Percentiles rank a stretch among this genome's conserved stretches.
phyloP scores from a whole-genome alignment of 225 moss, liverwort and hornwort genomes.

The Straminergon stramineum region DNA sequence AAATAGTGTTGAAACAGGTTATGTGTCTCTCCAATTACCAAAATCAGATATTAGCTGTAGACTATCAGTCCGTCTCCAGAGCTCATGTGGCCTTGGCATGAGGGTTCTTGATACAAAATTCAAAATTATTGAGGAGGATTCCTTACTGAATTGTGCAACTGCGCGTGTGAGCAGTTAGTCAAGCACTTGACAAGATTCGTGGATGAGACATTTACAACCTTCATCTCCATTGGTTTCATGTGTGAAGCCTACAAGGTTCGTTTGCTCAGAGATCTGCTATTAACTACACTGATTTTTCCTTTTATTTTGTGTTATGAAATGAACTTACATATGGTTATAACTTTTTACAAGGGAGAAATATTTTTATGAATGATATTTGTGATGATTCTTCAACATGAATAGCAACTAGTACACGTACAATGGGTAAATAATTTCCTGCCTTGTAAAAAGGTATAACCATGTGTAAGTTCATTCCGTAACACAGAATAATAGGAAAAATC shows the following conservation, averaged over 20 bases:
- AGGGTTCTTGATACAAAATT: neutral
- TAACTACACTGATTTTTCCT: neutral
- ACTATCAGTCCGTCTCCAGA: neutral
- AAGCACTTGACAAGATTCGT: constrained; percentile 62
- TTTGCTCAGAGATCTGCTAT: neutral
- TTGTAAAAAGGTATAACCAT: neutral
- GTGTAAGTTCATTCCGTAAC: neutral
- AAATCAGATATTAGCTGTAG: too few species aligned
- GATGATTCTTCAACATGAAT: neutral
- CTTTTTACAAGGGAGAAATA: neutral
- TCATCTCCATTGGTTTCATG: constrained; percentile 71
- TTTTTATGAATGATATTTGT: neutral
- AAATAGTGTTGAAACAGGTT: neutral
- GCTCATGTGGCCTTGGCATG: neutral
- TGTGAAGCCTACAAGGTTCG: constrained; percentile 72
- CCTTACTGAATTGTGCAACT: neutral
- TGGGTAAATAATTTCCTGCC: neutral
- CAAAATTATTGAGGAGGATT: neutral
- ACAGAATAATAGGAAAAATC: neutral
- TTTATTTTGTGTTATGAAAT: neutral
- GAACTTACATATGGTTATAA: neutral
- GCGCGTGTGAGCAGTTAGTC: constrained; percentile 22
- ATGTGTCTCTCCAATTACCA: neutral
- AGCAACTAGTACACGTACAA: neutral
- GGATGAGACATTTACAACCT: constrained; percentile 66